A percentile compares a stretch with the other conserved stretches of the same genome.
phyloP scores from a whole-genome alignment of 2,329 filamentous ascomycete species.

The Alternaria rosae region DNA sequence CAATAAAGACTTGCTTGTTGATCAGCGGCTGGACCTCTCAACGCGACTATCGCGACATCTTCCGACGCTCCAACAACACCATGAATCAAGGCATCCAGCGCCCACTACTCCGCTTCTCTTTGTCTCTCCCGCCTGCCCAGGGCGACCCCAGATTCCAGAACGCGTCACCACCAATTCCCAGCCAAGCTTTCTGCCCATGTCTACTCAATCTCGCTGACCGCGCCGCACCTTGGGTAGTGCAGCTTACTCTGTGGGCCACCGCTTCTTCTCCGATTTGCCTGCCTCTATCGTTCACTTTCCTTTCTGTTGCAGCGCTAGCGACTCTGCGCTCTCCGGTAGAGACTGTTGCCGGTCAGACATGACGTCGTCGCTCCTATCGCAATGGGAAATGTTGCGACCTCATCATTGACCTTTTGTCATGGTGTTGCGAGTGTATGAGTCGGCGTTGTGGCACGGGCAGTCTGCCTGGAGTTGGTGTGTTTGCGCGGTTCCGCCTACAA shows the following conservation, averaged over 20 bases:
- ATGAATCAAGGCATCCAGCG: background rate
- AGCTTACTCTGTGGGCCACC: conserved; percentile 19
- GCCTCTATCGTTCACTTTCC: background rate
- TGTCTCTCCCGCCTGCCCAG: conserved; percentile 4
- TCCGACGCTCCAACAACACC: background rate
- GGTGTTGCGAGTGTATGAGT: background rate
- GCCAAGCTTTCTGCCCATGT: conserved; percentile 14
- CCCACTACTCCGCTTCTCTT: conserved; percentile 1
- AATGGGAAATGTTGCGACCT: background rate
- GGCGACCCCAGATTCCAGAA: conserved; percentile 13
- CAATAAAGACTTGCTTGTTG: background rate
- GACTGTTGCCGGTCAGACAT: conserved; percentile 7
- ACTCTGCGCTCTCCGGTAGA: background rate
- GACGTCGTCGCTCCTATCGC: conserved; percentile 1
- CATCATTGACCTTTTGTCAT: background rate
- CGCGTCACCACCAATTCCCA: conserved; percentile 7
- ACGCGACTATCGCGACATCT: background rate
- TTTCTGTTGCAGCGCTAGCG: conserved; percentile 2
- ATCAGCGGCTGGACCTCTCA: background rate
- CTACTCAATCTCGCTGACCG: conserved; percentile 14
- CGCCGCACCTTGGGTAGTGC: conserved; percentile 11
- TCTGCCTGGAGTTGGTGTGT: background rate
- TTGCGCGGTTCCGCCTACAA: background rate
- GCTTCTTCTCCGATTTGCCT: conserved; percentile 9
- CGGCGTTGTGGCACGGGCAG: background rate